phyloP scores from a whole-genome alignment of 306 rosid species.

The Vachellia collinsii region DNA sequence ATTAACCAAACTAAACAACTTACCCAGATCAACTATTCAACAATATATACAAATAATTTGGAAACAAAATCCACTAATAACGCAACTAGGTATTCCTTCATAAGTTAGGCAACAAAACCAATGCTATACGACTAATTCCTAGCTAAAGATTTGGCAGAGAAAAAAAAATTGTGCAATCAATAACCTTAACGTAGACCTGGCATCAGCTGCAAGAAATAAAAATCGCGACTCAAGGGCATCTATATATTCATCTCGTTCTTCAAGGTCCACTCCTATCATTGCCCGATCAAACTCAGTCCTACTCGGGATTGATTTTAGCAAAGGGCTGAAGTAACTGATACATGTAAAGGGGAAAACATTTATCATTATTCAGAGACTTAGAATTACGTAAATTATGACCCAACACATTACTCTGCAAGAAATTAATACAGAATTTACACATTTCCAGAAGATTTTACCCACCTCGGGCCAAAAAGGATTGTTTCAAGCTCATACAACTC shows the following conservation, averaged over 20 bases:
- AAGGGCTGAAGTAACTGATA: constrained; percentile 87
- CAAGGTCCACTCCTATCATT: constrained; percentile 76
- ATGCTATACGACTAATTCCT: not conserved
- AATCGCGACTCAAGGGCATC: constrained; percentile 79
- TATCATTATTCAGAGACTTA: not conserved
- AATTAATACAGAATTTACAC: not conserved
- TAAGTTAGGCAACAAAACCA: not conserved
- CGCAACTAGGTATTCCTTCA: not conserved
- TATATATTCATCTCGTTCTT: constrained; percentile 70
- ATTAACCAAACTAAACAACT: not conserved
- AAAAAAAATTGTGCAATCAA: not conserved
- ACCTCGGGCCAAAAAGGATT: constrained; percentile 94
- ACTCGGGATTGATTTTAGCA: constrained; percentile 74
- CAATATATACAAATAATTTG: not conserved
- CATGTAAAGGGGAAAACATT: constrained; percentile 5
- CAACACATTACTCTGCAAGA: not conserved
- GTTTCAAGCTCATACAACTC: constrained; percentile 77
- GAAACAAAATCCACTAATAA: constrained; percentile 1
- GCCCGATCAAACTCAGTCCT: constrained; percentile 58
- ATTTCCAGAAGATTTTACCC: not conserved
- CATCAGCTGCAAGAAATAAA: constrained; percentile 91
- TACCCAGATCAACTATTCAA: constrained; percentile 14
- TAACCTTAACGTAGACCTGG: constrained; percentile 84
- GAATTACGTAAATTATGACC: constrained; percentile 21
- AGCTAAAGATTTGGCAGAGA: not conserved